Percentiles rank a stretch among this genome's conserved stretches.
Evolutionary conservation across 768 basidiomycete genomes (phyloP).

Genomic region (Leucocoprinus birnbaumii): DNA sequence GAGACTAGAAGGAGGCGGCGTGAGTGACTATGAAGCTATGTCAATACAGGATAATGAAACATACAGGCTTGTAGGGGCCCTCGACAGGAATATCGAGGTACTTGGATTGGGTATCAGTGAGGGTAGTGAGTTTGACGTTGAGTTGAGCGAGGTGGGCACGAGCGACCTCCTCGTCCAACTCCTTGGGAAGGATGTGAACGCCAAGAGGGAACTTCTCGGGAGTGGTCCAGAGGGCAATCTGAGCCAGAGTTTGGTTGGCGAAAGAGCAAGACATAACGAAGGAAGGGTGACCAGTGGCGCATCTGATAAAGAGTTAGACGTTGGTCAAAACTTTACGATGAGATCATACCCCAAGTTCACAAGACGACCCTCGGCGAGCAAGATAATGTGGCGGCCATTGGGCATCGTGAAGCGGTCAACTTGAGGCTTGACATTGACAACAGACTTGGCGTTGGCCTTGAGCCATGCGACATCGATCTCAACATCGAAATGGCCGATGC

Average conservation of each 20-base stretch:
- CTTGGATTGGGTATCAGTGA: conserved; percentile 69
- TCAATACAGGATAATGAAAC: conserved; percentile 15
- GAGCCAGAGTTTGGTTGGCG: conserved; percentile 96
- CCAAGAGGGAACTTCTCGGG: conserved; percentile 92
- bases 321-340: conserved; percentile 10
- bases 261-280: conserved; percentile 99
- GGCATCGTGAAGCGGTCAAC: conserved; percentile 97
- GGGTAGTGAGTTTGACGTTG: conserved; percentile 89
- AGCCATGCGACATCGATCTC: conserved; percentile 99
- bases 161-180: conserved; percentile 98
- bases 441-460: conserved; percentile 84
- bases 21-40: background rate
- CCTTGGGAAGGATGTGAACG: conserved; percentile 98
- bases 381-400: conserved; percentile 90
- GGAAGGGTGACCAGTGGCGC: conserved; percentile 97
- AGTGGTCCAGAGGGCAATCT: conserved; percentile 97
- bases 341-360: conserved; percentile 88
- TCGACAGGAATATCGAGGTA: conserved; percentile 89
- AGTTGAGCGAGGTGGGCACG: conserved; percentile 90
- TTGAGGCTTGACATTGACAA: conserved; percentile 95
- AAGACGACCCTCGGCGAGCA: conserved; percentile 97
- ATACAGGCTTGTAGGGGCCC: conserved; percentile 63
- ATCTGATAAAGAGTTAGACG: conserved; percentile 38
- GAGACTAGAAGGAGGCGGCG: conserved; percentile 21
- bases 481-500: conserved; percentile 84